Evolutionary conservation across 148 eudicot species (phyloP).

Genomic region (Chenopodium album): DNA sequence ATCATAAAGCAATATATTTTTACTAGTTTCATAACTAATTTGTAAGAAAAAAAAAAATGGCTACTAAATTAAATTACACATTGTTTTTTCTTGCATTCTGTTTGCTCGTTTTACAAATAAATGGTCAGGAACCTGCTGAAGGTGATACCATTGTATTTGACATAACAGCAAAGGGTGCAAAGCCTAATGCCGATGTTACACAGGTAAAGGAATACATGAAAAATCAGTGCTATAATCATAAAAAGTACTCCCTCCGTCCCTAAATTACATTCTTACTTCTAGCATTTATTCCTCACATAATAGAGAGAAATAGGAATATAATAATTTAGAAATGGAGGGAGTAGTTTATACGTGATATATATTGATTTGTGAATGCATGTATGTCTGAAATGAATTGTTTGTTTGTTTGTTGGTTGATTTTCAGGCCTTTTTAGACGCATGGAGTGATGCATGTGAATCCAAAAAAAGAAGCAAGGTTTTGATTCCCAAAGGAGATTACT

Average conservation of each 20-base stretch:
- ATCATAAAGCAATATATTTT: not conserved
- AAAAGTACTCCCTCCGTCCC: too few relatives aligned
- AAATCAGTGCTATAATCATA: too few relatives aligned
- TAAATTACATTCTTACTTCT: too few relatives aligned
- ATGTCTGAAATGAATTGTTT: too few relatives aligned
- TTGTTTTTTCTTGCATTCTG: constrained; percentile 7
- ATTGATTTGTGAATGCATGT: too few relatives aligned
- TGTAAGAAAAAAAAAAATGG: constrained; percentile 1
- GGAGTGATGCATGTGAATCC: constrained; percentile 58
- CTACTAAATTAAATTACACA: constrained; percentile 7
- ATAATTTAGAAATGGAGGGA: too few relatives aligned
- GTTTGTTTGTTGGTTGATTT: constrained; percentile 17
- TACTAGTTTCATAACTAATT: too few relatives aligned
- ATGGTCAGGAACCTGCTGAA: not conserved
- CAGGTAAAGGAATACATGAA: constrained; percentile 2
- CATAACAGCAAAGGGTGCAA: constrained; percentile 22
- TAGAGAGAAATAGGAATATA: too few relatives aligned
- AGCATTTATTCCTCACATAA: too few relatives aligned
- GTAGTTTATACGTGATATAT: too few relatives aligned
- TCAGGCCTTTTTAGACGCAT: constrained; percentile 44
- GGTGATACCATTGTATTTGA: constrained; percentile 18
- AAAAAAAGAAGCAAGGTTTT: constrained; percentile 36
- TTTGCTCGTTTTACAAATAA: constrained; percentile 6
- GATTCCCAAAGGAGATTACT: constrained; percentile 49
- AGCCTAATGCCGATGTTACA: constrained; percentile 29